phyloP scores from a whole-genome alignment of 345 rosid genomes.

The Eucalyptus lansdowneana region DNA sequence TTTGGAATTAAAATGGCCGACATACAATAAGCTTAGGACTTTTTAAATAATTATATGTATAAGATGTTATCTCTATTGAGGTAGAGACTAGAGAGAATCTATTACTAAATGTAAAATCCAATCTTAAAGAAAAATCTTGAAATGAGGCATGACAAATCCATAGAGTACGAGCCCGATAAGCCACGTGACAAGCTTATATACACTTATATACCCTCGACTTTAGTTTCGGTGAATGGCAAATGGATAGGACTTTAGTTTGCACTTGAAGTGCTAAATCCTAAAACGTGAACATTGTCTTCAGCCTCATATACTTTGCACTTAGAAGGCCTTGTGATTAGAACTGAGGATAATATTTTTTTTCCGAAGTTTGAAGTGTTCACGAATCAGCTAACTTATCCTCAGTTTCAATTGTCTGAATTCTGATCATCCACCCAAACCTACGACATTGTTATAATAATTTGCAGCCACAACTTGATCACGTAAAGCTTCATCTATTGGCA shows the following conservation, averaged over 20 bases:
- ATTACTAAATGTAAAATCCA: not conserved
- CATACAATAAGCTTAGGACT: accelerated
- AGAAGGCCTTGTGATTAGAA: not conserved
- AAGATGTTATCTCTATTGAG: not conserved
- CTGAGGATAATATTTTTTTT: not conserved
- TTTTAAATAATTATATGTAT: accelerated
- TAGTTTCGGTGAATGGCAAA: not conserved
- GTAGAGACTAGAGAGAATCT: not conserved
- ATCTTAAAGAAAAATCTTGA: not conserved
- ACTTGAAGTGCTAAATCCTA: not conserved
- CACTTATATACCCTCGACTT: not conserved
- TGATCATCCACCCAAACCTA: not conserved
- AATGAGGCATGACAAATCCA: not conserved
- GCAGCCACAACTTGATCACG: not conserved
- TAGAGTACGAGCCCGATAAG: not conserved
- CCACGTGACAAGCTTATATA: not conserved
- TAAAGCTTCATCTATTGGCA: not conserved
- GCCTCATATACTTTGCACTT: not conserved
- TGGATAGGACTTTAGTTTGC: not conserved
- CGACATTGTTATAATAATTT: not conserved
- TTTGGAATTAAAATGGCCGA: accelerated
- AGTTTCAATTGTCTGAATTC: not conserved
- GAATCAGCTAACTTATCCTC: not conserved
- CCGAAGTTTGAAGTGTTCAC: not conserved
- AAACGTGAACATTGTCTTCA: not conserved